Base-by-base conservation (phyloP, 192 early-diverging fungal genomes). In the Diversispora epigaea region DNA sequence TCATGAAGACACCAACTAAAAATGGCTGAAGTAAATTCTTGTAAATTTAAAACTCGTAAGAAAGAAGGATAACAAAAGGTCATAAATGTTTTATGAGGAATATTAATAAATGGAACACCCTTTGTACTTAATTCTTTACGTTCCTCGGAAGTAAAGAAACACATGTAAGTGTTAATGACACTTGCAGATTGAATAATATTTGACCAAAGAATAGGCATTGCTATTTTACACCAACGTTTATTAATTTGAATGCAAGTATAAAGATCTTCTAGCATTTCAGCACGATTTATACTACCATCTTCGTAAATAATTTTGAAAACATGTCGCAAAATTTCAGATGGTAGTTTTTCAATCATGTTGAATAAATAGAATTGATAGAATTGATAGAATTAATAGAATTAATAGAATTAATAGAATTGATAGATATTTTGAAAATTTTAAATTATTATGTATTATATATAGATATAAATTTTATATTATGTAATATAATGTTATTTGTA, bases 51-150 rank as follows among this genome's bases (percentile, higher is more conserved):
- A 6, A 39, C 25, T 43, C 39, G 25, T 7, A 63, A 40, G 15
- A 63, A 63, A 17, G 61, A 63, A 40, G 61, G 61, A 63, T 63
- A 63, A 63, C 61, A 63, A 63, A 17, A 63, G 39, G 61, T 63
- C 6, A 39, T 7, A 15, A 39, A 40, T 43, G 12, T 15, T 63
- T 15, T 19, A 17, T 32, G 15, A 7, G 12, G 17, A 63, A 63
- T 41, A 17, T 63, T 43, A 40, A 40, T 6, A 63, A 63, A 63
- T 63, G 61, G 3, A 15, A 63, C 40, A 40, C 61, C 61, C 2
- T 22, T 40, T 40, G 12, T 40, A 40, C 17, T 39, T 41, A 63
- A 63, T 63, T 41, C 39, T 40, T 63, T 63, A 17, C 39, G 39
- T 63, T 63, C 61, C 17, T 63, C 39, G 5, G 25, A 15, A 3